phyloP scores from a whole-genome alignment of 192 early-diverging fungal species.

The Backusella westeae region DNA sequence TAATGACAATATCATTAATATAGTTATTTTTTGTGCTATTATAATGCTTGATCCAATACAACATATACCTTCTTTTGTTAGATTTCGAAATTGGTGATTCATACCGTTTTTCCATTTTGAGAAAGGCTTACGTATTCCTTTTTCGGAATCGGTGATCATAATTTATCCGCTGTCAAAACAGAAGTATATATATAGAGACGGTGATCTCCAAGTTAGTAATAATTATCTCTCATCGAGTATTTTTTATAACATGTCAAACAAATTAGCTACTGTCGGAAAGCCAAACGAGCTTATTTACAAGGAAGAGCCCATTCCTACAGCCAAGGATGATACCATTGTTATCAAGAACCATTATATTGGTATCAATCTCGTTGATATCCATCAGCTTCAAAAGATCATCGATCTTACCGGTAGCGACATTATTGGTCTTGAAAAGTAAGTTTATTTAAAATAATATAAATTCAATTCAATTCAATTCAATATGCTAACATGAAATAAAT shows the following conservation, averaged over 20 bases:
- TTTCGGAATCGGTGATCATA: neutral
- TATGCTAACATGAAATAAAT: neutral
- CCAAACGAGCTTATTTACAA: conserved; percentile 54
- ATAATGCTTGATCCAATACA: neutral
- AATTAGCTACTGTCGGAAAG: conserved; percentile 40
- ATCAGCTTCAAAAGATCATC: conserved; percentile 82
- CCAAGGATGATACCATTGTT: conserved; percentile 57
- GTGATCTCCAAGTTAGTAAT: neutral
- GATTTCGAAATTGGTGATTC: neutral
- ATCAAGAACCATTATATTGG: conserved; percentile 60
- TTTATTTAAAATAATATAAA: neutral
- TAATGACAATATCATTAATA: neutral
- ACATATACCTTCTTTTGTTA: neutral
- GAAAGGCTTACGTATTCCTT: neutral
- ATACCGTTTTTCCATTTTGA: neutral
- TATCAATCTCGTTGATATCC: conserved; percentile 91
- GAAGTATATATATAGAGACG: neutral
- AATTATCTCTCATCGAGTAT: neutral
- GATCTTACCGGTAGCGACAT: conserved; percentile 59
- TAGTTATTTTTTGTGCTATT: too few relatives aligned
- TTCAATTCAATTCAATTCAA: neutral
- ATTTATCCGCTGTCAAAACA: neutral
- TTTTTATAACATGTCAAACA: neutral
- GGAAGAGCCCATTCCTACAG: conserved; percentile 45
- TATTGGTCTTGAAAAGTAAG: conserved; percentile 73